Evolutionary conservation across 129 eudicot genomes (phyloP).

Genomic region (Centrapalus pauciflorus): DNA sequence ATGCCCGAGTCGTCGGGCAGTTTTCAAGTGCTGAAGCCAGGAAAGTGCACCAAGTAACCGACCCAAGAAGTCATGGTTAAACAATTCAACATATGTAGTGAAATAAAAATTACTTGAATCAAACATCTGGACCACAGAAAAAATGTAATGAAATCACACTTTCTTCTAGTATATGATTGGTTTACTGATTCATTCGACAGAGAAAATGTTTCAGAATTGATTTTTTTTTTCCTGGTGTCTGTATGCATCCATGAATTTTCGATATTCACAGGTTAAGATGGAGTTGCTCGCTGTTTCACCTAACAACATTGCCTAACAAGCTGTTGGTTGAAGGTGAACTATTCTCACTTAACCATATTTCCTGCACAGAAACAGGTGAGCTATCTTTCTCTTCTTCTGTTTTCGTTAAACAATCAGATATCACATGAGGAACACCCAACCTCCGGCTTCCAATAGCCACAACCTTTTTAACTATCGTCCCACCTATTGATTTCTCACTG

Average conservation of each 20-base stretch:
- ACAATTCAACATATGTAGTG: slow-evolving; percentile 3
- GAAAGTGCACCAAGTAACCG: slow-evolving; percentile 78
- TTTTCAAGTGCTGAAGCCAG: slow-evolving; percentile 81
- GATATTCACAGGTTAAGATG: slow-evolving; percentile 17
- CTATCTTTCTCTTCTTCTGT: slow-evolving; percentile 51
- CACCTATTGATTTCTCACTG: slow-evolving; percentile 55
- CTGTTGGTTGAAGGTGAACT: slow-evolving; percentile 93
- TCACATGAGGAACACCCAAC: slow-evolving; percentile 37
- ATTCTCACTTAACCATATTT: slow-evolving; percentile 70
- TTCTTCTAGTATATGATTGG: not conserved
- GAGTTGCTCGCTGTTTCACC: slow-evolving; percentile 17
- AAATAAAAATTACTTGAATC: slow-evolving; percentile 18
- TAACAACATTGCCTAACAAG: slow-evolving; percentile 58
- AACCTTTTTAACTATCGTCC: slow-evolving; percentile 7
- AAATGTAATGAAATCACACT: slow-evolving; percentile 25
- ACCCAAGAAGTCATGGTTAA: slow-evolving; percentile 96
- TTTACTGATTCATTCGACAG: not conserved
- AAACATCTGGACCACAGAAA: slow-evolving; percentile 24
- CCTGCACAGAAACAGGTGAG: slow-evolving; percentile 74
- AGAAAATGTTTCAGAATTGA: not conserved
- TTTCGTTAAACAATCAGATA: slow-evolving; percentile 34
- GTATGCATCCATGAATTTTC: slow-evolving; percentile 5
- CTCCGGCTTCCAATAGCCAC: slow-evolving; percentile 56
- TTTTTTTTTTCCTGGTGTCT: slow-evolving; percentile 7
- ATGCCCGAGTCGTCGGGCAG: slow-evolving; percentile 89